phyloP scores from a whole-genome alignment of 768 basidiomycete genomes.

The Psilocybe cubensis region DNA sequence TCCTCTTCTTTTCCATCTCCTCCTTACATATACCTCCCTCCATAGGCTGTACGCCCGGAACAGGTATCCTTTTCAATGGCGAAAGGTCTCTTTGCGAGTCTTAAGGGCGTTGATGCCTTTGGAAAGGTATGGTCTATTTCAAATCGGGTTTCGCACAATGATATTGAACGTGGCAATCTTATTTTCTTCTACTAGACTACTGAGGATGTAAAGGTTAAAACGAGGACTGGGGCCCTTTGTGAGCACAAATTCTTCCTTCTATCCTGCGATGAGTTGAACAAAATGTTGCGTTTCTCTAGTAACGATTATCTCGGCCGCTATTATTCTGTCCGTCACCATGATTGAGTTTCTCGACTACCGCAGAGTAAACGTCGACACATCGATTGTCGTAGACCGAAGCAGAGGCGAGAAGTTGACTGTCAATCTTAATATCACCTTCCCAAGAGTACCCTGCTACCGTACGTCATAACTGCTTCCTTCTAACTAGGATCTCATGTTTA shows the following conservation, averaged over 20 bases:
- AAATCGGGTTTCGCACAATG: slow-evolving; percentile 12
- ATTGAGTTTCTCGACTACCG: slow-evolving; percentile 98
- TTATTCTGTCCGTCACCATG: slow-evolving; percentile 89
- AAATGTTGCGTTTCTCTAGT: slow-evolving; percentile 49
- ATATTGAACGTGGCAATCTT: slow-evolving; percentile 21
- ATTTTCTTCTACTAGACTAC: slow-evolving; percentile 67
- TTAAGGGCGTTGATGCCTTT: slow-evolving; percentile 98
- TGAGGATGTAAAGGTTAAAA: slow-evolving; percentile 99
- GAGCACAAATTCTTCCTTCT: slow-evolving; percentile 31
- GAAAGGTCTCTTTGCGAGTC: slow-evolving; percentile 72
- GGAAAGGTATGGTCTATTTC: slow-evolving; percentile 75
- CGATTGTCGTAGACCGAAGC: slow-evolving; percentile 92
- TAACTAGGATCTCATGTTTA: background rate
- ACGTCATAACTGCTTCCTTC: slow-evolving; percentile 37
- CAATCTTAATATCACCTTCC: slow-evolving; percentile 92
- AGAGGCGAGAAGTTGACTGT: slow-evolving; percentile 94
- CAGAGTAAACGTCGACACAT: slow-evolving; percentile 83
- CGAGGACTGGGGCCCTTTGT: slow-evolving; percentile 91
- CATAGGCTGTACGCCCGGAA: slow-evolving; percentile 37
- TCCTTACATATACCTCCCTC: slow-evolving; percentile 11
- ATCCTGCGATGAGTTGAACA: slow-evolving; percentile 9
- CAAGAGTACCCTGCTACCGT: slow-evolving; percentile 97
- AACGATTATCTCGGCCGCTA: slow-evolving; percentile 87
- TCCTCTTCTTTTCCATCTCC: slow-evolving; percentile 21
- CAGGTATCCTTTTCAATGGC: slow-evolving; percentile 59